phyloP scores from a whole-genome alignment of 352 stramenopile species.

The Phytophthora tubulina region DNA sequence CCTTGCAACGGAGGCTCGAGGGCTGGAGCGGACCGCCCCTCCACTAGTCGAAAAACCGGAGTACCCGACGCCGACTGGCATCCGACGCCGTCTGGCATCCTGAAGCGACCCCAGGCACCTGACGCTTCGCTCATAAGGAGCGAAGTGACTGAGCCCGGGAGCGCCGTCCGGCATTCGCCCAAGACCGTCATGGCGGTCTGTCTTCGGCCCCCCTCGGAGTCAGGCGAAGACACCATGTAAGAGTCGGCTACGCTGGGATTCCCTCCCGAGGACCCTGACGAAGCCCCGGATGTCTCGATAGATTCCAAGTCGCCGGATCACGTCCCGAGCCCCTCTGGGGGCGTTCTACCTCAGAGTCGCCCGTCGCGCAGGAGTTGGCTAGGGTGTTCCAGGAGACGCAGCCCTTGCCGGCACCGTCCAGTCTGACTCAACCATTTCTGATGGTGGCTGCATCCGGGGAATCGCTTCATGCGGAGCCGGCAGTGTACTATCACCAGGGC shows the following conservation, averaged over 20 bases:
- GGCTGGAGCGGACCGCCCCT: not conserved
- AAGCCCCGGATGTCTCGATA: too few species aligned
- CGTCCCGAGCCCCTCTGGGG: too few species aligned
- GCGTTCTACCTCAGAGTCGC: not conserved
- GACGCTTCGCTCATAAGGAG: too few species aligned
- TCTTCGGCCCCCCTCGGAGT: too few species aligned
- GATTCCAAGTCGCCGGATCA: too few species aligned
- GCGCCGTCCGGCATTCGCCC: too few species aligned
- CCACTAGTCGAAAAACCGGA: not conserved
- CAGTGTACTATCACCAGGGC: constrained; percentile 13
- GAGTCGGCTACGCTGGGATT: too few species aligned
- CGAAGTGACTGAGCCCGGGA: too few species aligned
- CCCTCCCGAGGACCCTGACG: too few species aligned
- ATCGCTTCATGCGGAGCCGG: not conserved
- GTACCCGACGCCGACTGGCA: not conserved
- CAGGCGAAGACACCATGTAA: too few species aligned
- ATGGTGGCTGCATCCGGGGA: not conserved
- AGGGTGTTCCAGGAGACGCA: not conserved
- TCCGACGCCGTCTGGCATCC: not conserved
- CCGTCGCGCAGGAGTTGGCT: not conserved
- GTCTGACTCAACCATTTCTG: not conserved
- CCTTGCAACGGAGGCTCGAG: not conserved
- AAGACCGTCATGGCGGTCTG: too few species aligned
- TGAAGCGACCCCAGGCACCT: too few species aligned
- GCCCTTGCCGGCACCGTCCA: not conserved